Evolutionary conservation across 306 rosid genomes (phyloP).

Genomic region (Vicia sativa): DNA sequence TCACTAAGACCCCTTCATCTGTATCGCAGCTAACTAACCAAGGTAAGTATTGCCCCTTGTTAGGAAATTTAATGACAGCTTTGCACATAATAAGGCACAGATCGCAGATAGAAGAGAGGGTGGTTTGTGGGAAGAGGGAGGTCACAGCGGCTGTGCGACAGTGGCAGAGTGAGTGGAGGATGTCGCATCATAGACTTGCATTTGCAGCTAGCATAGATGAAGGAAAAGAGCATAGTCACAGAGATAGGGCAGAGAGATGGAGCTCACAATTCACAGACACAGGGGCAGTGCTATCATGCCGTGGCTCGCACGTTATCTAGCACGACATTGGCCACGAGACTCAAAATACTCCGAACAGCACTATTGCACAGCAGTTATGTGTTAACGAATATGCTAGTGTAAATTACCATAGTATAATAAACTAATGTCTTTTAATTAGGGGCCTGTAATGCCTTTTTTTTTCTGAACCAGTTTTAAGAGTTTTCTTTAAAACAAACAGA

Average conservation of each 20-base stretch:
- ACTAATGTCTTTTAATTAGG: not conserved
- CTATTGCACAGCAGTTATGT: not conserved
- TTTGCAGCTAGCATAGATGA: conserved; percentile 2
- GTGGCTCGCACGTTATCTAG: not conserved
- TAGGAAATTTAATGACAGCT: not conserved
- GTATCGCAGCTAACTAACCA: not conserved
- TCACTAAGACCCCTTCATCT: no score
- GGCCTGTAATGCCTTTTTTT: not conserved
- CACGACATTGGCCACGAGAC: not conserved
- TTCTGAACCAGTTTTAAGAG: not conserved
- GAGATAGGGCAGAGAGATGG: not conserved
- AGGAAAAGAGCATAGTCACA: not conserved
- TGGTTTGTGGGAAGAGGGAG: not conserved
- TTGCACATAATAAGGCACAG: not conserved
- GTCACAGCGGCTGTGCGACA: not conserved
- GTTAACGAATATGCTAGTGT: not conserved
- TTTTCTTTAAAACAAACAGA: not conserved
- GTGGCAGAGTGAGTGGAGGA: not conserved
- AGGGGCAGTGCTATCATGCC: not conserved
- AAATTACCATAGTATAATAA: not conserved
- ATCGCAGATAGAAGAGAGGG: not conserved
- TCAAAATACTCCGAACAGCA: not conserved
- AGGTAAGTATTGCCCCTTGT: not conserved
- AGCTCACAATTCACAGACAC: not conserved
- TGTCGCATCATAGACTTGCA: not conserved